Evolutionary conservation across 306 rosid species (phyloP).

Genomic region (Cajanus cajan): DNA sequence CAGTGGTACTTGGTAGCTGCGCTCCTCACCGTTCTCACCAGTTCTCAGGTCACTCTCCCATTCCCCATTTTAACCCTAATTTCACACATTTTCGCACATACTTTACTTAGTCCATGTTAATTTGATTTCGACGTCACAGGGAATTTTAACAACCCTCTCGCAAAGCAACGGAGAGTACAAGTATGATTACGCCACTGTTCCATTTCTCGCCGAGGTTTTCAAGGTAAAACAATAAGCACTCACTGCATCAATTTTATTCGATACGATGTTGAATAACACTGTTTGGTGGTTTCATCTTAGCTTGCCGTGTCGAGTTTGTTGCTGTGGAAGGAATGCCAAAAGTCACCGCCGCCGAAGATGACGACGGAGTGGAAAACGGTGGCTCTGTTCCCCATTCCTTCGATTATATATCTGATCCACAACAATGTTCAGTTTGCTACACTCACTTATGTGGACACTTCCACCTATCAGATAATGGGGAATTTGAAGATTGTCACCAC

Average conservation of each 20-base stretch:
- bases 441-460: constrained; percentile 82
- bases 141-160: constrained; percentile 82
- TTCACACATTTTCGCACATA: not conserved
- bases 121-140: constrained; percentile 50
- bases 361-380: constrained; percentile 83
- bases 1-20: constrained; percentile 46
- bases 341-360: constrained; percentile 65
- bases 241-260: constrained; percentile 9
- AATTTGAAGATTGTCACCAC: constrained; percentile 94
- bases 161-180: constrained; percentile 68
- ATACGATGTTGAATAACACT: not conserved
- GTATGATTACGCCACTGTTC: constrained; percentile 94
- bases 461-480: constrained; percentile 97
- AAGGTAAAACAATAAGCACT: constrained; percentile 45
- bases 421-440: constrained; percentile 93
- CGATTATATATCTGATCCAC: constrained; percentile 76
- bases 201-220: constrained; percentile 85
- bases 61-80: constrained; percentile 8
- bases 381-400: constrained; percentile 77
- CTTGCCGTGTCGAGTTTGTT: constrained; percentile 79
- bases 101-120: not conserved
- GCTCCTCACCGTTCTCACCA: constrained; percentile 50
- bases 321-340: constrained; percentile 73
- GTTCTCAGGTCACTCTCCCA: constrained; percentile 42
- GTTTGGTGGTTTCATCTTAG: constrained; percentile 34